Percentiles rank a stretch among this genome's conserved stretches.
These are phyloP conservation scores for Salix koriyanagi DNA, from an alignment of 345 rosid genomes.

Conservation along the genomic window DNA sequence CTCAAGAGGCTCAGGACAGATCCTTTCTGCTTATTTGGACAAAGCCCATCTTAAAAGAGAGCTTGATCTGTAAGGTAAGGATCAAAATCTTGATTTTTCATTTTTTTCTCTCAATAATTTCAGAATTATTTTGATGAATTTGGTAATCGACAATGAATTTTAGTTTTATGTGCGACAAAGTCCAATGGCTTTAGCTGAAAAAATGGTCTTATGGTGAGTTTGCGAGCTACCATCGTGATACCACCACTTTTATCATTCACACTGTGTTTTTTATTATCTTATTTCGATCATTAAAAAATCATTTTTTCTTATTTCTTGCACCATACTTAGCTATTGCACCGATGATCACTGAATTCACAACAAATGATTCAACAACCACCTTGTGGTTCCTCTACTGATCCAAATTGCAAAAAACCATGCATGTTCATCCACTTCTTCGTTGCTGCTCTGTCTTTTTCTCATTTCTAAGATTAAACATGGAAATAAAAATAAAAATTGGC, in stretches of 20 bases:
- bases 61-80: conserved; percentile 54
- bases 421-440: conserved; percentile 53
- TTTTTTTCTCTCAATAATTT: background rate
- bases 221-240: too few relatives aligned
- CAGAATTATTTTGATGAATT: background rate
- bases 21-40: conserved; percentile 65
- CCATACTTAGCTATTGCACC: conserved; percentile 63
- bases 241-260: too few relatives aligned
- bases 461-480: background rate
- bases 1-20: conserved; percentile 47
- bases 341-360: conserved; percentile 69
- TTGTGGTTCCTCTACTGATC: conserved; percentile 63
- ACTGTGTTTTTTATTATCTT: too few relatives aligned
- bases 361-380: conserved; percentile 82
- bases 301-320: conserved; percentile 1
- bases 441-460: background rate
- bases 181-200: conserved; percentile 90
- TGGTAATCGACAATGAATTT: background rate
- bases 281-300: too few relatives aligned
- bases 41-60: conserved; percentile 62
- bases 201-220: conserved; percentile 60
- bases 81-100: background rate
- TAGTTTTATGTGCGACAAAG: conserved; percentile 29
- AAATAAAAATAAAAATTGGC: background rate
- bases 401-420: conserved; percentile 72